A percentile compares a stretch with the other conserved stretches of the same genome.
These are phyloP conservation scores for Raffaelea ambrosiae DNA, from an alignment of 2,329 filamentous ascomycete genomes.

Conservation along the genomic window DNA sequence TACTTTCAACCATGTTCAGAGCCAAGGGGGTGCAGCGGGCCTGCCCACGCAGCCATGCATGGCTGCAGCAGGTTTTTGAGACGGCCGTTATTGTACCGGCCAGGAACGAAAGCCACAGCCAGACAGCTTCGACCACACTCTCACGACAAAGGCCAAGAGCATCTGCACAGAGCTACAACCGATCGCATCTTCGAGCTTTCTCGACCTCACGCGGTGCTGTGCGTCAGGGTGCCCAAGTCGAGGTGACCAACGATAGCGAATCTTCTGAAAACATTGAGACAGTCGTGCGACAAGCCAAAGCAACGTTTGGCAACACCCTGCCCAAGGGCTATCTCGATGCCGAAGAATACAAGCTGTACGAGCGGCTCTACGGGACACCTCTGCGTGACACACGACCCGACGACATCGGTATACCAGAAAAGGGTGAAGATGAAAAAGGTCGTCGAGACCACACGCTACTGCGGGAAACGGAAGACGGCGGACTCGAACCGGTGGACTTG, in stretches of 20 bases:
- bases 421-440: background rate
- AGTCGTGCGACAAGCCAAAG: slow-evolving; percentile 61
- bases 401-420: slow-evolving; percentile 41
- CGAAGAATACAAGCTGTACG: slow-evolving; percentile 68
- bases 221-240: background rate
- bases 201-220: slow-evolving; percentile 4
- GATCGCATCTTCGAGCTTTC: slow-evolving; percentile 1
- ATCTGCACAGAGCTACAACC: background rate
- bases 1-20: slow-evolving; percentile 7
- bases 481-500: slow-evolving; percentile 54
- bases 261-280: slow-evolving; percentile 43
- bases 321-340: slow-evolving; percentile 62
- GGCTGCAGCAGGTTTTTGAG: slow-evolving; percentile 13
- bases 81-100: background rate
- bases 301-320: slow-evolving; percentile 67
- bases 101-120: too few species aligned
- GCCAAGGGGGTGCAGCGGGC: slow-evolving; percentile 11
- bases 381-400: slow-evolving; percentile 52
- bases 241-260: background rate
- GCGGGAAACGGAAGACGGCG: slow-evolving; percentile 45
- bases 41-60: slow-evolving; percentile 14
- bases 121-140: background rate
- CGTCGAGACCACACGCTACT: slow-evolving; percentile 35
- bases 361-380: slow-evolving; percentile 72
- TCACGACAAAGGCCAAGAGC: background rate